Conservation (phyloP, 2,329 filamentous ascomycete genomes). For the Alternaria consortialis region DNA sequence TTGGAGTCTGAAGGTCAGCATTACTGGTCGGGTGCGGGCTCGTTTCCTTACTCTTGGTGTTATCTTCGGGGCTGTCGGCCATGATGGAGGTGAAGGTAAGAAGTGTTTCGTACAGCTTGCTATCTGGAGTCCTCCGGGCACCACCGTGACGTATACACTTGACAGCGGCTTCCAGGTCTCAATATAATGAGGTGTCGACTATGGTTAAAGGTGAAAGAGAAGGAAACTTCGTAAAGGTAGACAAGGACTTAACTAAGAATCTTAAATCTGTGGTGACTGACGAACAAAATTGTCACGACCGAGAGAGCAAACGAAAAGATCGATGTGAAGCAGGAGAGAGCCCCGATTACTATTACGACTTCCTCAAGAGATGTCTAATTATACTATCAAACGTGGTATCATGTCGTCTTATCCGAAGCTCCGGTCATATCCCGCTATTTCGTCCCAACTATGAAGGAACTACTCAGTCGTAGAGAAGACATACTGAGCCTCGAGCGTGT, state of each 20-base stretch:
- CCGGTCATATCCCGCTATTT: background rate
- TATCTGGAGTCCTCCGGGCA: background rate
- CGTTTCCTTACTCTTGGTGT: background rate
- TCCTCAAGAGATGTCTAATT: conserved; percentile 5
- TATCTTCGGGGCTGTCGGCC: background rate
- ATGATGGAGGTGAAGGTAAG: background rate
- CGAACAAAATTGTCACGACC: background rate
- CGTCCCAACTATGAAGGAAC: background rate
- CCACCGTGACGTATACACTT: background rate
- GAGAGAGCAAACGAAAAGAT: background rate
- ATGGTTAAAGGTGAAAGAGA: background rate
- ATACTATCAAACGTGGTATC: conserved; percentile 17
- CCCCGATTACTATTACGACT: conserved; percentile 20
- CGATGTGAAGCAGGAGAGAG: background rate
- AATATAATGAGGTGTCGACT: background rate
- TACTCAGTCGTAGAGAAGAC: conserved; percentile 51
- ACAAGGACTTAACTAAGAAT: background rate
- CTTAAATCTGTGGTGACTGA: background rate
- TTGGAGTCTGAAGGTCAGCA: conserved; percentile 5
- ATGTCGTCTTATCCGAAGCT: conserved; percentile 6
- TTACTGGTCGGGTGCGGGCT: background rate
- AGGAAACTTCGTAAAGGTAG: background rate
- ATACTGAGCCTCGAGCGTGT: conserved; percentile 57
- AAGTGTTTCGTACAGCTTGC: background rate
- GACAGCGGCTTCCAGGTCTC: background rate